Conservation (phyloP, 208 protist species). For the Leishmania tropica region DNA sequence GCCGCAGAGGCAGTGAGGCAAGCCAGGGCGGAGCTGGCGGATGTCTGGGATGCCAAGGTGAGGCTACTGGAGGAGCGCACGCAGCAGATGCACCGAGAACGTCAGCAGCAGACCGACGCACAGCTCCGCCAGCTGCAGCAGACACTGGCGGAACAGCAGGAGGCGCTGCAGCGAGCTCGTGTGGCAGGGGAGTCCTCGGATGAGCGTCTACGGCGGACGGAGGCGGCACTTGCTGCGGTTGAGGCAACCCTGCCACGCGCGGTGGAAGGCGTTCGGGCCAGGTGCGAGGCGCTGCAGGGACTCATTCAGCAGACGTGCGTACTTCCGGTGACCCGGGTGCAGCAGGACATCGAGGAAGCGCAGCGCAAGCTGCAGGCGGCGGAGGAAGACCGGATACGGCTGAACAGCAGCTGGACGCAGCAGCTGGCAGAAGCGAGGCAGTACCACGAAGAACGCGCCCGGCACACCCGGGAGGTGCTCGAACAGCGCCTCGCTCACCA, state of each 20-base stretch:
- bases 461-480: conserved; percentile 20
- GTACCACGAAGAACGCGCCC: conserved; percentile 28
- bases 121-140: conserved; percentile 28
- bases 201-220: conserved; percentile 24
- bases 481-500: conserved; percentile 40
- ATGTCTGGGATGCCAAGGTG: conserved; percentile 6
- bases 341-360: conserved; percentile 28
- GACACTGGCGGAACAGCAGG: conserved; percentile 25
- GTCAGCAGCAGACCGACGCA: conserved; percentile 13
- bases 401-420: conserved; percentile 18
- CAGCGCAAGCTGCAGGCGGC: conserved; percentile 14
- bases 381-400: conserved; percentile 29
- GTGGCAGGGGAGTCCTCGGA: conserved; percentile 15
- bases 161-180: conserved; percentile 16
- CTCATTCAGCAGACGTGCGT: conserved; percentile 27
- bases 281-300: conserved; percentile 21
- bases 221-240: conserved; percentile 25
- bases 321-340: conserved; percentile 20
- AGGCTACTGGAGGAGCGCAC: conserved; percentile 18
- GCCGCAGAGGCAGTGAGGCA: conserved; percentile 17
- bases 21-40: conserved; percentile 18
- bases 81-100: conserved; percentile 9
- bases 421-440: conserved; percentile 30
- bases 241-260: conserved; percentile 17
- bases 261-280: conserved; percentile 9